phyloP scores from a whole-genome alignment of 345 rosid species.

The Ceriops decandra region DNA sequence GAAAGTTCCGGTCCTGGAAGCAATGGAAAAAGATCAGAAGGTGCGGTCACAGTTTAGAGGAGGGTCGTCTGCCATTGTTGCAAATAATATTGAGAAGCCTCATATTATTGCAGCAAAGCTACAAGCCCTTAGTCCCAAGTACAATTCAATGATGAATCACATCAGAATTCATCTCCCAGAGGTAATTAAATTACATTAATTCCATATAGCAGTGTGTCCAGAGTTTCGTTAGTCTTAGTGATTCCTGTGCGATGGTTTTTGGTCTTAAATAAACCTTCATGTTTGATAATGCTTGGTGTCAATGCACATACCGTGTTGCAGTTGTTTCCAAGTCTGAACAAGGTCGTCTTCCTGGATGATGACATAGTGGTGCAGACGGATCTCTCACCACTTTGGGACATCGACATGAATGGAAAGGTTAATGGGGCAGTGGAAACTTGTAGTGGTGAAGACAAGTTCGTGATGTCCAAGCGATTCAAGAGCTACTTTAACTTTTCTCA shows the following conservation, averaged over 20 bases:
- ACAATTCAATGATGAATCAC: constrained; percentile 92
- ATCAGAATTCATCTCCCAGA: constrained; percentile 90
- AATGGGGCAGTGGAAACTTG: constrained; percentile 96
- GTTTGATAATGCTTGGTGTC: neutral
- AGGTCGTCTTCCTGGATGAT: constrained; percentile 88
- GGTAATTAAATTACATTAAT: constrained; percentile 33
- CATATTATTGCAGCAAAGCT: constrained; percentile 75
- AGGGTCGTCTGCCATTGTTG: constrained; percentile 82
- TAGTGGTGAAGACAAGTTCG: constrained; percentile 69
- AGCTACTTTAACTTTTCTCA: constrained; percentile 92
- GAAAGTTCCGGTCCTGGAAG: constrained; percentile 90
- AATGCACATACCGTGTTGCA: constrained; percentile 24
- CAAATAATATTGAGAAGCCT: constrained; percentile 68
- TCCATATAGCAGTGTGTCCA: neutral
- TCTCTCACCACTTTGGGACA: constrained; percentile 91
- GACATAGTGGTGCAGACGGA: constrained; percentile 91
- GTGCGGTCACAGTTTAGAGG: constrained; percentile 90
- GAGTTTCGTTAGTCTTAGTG: neutral
- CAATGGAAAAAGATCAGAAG: constrained; percentile 91
- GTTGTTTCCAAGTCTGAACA: constrained; percentile 87
- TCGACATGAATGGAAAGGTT: constrained; percentile 83
- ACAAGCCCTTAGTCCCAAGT: constrained; percentile 93
- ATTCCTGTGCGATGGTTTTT: no score
- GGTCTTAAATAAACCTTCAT: neutral
- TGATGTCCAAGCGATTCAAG: constrained; percentile 81